Evolutionary conservation across 106 monocot genomes (phyloP), one percentile per base, ranked within the genome.

Genomic region (Amphibolis antarctica): DNA sequence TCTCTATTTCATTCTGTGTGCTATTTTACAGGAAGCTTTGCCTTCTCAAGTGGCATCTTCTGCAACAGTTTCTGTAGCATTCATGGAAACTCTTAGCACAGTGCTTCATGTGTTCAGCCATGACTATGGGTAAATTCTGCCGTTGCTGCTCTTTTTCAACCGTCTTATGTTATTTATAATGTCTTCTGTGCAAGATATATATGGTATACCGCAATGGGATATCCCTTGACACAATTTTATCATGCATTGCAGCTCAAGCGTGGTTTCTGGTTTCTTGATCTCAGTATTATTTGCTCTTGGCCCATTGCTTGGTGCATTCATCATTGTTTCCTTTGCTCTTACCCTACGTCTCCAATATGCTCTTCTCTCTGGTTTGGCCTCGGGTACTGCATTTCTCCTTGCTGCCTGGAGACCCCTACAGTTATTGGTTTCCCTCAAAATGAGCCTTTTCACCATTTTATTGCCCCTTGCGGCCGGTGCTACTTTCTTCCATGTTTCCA

Each of bases 21-120:
- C 36, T 23, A 20, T 23, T 50, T 47, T 58, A 13, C 74, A 98
- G 96, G 96, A 98, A 82, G 90, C 96, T 1, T 70, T 75, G 67
- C 96, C 96, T 62, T 87, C 96, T 56, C 86, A 98, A 77, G 96
- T 98, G 70, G 96, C 96, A 72, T 90, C 96, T 53, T 83, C 96
- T 17, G 96, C 84, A 12, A 98, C 90, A 19, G 69, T 98, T 61
- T 90, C 96, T 43, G 90, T 98, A n/a, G 90, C 86, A 36, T 91
- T 98, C 76, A 98, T 98, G 96, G 96, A 90, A 79, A 82, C 84
- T 18, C 74, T 98, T 23, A 71, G 96, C 69, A 81, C 87, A 18
- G 78, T 90, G 10, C 77, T 98, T 27, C 76, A 68, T 67, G 62
- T 68, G 65, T 72, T 90, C 27, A 79, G 80, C 52, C 57, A 82